Conservation (phyloP, 345 rosid species). For the Raphanus raphanistrum region DNA sequence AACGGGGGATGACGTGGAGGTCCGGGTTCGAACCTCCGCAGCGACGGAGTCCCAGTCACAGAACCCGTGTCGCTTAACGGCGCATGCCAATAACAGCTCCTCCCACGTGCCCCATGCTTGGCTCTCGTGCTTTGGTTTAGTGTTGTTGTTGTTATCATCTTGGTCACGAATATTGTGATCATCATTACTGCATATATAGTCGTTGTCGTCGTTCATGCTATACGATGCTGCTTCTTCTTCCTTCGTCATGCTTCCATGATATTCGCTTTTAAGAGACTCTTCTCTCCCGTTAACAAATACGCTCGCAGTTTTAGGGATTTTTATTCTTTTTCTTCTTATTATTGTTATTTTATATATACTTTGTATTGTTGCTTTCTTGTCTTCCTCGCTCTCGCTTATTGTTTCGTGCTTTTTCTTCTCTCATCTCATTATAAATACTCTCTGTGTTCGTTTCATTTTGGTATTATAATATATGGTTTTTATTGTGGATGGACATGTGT, state of each 20-base stretch:
- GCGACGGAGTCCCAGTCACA: constrained; percentile 76
- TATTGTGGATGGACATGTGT: neutral
- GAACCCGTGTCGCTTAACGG: constrained; percentile 81
- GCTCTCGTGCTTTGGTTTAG: neutral
- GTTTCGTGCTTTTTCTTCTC: constrained; percentile 13
- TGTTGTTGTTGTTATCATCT: neutral
- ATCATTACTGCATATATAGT: constrained; percentile 14
- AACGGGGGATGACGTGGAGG: constrained; percentile 38
- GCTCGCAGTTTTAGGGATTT: constrained; percentile 35
- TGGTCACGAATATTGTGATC: neutral
- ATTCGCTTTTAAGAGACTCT: neutral
- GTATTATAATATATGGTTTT: neutral
- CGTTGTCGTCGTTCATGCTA: constrained; percentile 11
- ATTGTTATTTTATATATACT: neutral
- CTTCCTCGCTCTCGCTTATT: constrained; percentile 24
- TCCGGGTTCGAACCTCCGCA: constrained; percentile 61
- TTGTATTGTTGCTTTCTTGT: constrained; percentile 33
- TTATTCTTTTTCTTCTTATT: neutral
- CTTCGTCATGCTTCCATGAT: constrained; percentile 32
- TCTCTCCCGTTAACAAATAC: constrained; percentile 22
- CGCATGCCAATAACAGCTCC: constrained; percentile 72
- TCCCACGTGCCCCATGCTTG: constrained; percentile 74
- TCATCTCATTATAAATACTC: constrained; percentile 4
- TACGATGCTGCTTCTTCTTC: constrained; percentile 15
- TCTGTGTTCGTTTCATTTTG: neutral